Conservation (phyloP, 192 early-diverging fungal genomes). For the Lunasporangiospora selenospora region DNA sequence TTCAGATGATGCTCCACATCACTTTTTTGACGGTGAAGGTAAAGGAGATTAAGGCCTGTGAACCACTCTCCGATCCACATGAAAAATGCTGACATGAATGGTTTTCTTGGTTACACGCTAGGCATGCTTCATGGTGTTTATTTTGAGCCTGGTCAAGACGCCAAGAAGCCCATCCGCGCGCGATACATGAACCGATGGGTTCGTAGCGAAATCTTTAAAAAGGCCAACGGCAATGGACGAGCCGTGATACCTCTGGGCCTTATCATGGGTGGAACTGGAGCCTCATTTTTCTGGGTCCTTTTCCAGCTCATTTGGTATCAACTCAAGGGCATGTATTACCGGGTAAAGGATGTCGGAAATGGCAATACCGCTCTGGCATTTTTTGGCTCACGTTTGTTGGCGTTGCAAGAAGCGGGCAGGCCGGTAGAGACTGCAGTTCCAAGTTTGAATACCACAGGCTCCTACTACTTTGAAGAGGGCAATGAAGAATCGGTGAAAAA, state of each 20-base stretch:
- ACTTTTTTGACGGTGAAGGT: slow-evolving; percentile 36
- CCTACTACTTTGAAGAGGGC: slow-evolving; percentile 34
- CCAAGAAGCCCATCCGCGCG: slow-evolving; percentile 5
- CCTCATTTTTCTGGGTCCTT: neutral
- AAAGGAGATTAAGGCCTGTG: too few relatives aligned
- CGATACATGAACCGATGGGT: slow-evolving; percentile 42
- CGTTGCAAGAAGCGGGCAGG: slow-evolving; percentile 23
- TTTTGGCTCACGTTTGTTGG: slow-evolving; percentile 20
- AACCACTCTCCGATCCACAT: too few relatives aligned
- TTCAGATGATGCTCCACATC: slow-evolving; percentile 9
- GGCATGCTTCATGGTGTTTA: slow-evolving; percentile 42
- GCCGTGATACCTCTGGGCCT: slow-evolving; percentile 1
- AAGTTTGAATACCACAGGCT: slow-evolving; percentile 23
- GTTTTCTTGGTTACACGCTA: too few relatives aligned
- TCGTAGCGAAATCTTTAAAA: slow-evolving; percentile 22
- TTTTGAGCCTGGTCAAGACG: slow-evolving; percentile 19
- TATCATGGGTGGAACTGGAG: slow-evolving; percentile 8
- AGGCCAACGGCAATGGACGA: slow-evolving; percentile 14
- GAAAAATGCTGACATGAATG: too few relatives aligned
- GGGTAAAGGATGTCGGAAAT: slow-evolving; percentile 2
- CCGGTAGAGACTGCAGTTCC: slow-evolving; percentile 26
- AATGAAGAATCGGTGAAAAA: neutral
- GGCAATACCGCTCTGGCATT: slow-evolving; percentile 31
- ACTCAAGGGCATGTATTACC: slow-evolving; percentile 14
- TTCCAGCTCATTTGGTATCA: neutral